Evolutionary conservation across 352 stramenopile genomes (phyloP).

Genomic region (Globisporangium spiculum): DNA sequence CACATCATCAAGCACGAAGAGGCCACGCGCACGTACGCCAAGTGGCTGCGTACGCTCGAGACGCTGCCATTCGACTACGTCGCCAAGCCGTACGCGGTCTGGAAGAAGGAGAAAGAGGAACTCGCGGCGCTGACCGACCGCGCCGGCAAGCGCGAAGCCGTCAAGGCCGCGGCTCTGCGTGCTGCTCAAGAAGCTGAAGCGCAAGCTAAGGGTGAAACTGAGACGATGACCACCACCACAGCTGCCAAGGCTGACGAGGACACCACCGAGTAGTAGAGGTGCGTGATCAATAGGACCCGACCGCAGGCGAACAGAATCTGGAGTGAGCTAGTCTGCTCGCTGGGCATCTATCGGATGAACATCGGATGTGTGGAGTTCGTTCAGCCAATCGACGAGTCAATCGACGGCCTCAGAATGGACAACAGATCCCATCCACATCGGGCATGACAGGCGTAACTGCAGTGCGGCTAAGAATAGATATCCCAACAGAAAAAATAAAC

Average conservation of each 20-base stretch:
- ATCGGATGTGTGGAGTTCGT: too few species aligned
- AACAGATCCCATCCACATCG: not conserved
- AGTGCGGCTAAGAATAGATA: not conserved
- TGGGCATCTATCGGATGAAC: not conserved
- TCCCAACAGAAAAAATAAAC: not conserved
- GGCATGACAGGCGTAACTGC: not conserved
- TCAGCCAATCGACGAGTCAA: too few species aligned
- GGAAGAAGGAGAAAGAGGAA: constrained; percentile 79
- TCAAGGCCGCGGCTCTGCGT: constrained; percentile 25
- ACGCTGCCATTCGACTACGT: constrained; percentile 71
- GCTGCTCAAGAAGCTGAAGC: constrained; percentile 1
- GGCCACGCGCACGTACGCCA: constrained; percentile 70
- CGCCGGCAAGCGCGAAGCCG: constrained; percentile 37
- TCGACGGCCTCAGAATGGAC: too few species aligned
- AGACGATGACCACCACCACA: not conserved
- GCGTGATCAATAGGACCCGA: not conserved
- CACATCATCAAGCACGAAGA: constrained; percentile 85
- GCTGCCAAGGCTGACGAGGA: not conserved
- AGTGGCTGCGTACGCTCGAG: constrained; percentile 75
- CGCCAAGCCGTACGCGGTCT: constrained; percentile 50
- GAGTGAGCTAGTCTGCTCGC: too few species aligned
- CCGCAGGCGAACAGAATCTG: not conserved
- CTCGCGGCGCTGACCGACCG: constrained; percentile 36
- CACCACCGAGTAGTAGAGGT: not conserved
- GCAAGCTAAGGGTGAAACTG: not conserved